Evolutionary conservation across 768 basidiomycete genomes (phyloP).

Genomic region (Psilocybe subaeruginosa): DNA sequence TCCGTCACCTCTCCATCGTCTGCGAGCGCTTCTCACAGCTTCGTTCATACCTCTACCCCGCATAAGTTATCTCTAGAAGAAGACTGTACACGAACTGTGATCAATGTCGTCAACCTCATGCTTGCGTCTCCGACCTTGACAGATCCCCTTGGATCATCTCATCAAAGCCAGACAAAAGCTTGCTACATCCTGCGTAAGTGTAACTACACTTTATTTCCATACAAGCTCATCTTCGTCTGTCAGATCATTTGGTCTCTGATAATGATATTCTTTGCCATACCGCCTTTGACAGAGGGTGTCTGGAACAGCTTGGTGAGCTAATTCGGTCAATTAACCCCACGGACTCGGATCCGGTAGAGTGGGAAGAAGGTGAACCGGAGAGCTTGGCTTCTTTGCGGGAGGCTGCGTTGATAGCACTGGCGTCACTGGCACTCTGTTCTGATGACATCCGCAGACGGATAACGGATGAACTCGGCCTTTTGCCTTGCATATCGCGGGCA

Average conservation of each 20-base stretch:
- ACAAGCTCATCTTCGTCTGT: conserved; percentile 12
- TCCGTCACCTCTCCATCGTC: conserved; percentile 4
- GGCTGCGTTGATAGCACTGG: conserved; percentile 77
- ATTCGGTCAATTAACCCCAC: conserved; percentile 57
- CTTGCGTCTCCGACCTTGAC: conserved; percentile 35
- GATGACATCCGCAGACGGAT: conserved; percentile 74
- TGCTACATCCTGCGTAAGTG: conserved; percentile 64
- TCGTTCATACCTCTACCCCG: conserved; percentile 1
- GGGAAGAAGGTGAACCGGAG: conserved; percentile 76
- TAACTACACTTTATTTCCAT: not conserved
- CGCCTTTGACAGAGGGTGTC: conserved; percentile 71
- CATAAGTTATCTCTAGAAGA: conserved; percentile 37
- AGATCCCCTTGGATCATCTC: not conserved
- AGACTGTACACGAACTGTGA: conserved; percentile 56
- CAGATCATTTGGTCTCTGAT: conserved; percentile 73
- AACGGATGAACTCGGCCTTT: conserved; percentile 58
- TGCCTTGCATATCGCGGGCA: conserved; percentile 28
- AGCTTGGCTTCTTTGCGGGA: conserved; percentile 62
- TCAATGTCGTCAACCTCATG: conserved; percentile 70
- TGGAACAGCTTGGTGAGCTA: conserved; percentile 55
- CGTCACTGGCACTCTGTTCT: conserved; percentile 71
- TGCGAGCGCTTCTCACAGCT: conserved; percentile 5
- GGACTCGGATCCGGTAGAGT: conserved; percentile 39
- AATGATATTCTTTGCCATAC: conserved; percentile 65
- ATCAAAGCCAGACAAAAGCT: conserved; percentile 48